Conservation (phyloP, 192 early-diverging fungal genomes). For the Bifiguratus adelaidae region DNA sequence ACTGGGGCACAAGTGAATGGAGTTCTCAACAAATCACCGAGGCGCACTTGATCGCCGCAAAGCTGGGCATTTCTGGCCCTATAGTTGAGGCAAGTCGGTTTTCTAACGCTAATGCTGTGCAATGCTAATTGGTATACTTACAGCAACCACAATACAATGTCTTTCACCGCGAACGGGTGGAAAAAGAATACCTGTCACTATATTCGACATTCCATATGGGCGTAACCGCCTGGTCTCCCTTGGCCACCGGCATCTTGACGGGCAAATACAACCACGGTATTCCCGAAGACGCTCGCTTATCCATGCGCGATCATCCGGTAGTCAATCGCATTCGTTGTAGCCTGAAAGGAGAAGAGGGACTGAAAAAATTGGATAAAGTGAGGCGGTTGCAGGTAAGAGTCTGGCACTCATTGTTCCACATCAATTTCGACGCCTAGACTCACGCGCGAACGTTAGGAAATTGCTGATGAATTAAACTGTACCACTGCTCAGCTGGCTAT, state of each 20-base stretch:
- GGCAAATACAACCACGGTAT: slow-evolving; percentile 72
- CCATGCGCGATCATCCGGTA: slow-evolving; percentile 42
- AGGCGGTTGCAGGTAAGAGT: slow-evolving; percentile 31
- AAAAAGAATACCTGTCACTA: slow-evolving; percentile 60
- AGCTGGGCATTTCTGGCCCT: slow-evolving; percentile 56
- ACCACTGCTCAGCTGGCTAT: slow-evolving; percentile 60
- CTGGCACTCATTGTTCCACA: background rate
- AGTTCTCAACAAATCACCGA: slow-evolving; percentile 64
- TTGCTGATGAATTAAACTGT: slow-evolving; percentile 45
- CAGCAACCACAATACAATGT: slow-evolving; percentile 83
- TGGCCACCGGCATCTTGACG: slow-evolving; percentile 45
- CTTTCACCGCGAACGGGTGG: slow-evolving; percentile 70
- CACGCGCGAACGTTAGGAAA: slow-evolving; percentile 22
- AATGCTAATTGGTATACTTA: background rate
- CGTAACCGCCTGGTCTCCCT: slow-evolving; percentile 71
- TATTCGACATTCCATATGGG: slow-evolving; percentile 60
- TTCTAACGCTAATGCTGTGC: background rate
- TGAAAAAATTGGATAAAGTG: slow-evolving; percentile 55
- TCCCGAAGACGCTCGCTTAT: slow-evolving; percentile 55
- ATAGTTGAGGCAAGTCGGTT: slow-evolving; percentile 32
- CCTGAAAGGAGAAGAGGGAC: slow-evolving; percentile 51
- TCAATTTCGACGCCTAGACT: background rate
- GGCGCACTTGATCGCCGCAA: slow-evolving; percentile 57
- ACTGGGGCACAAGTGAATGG: slow-evolving; percentile 86
- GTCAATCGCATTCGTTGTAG: slow-evolving; percentile 43